Evolutionary conservation across 768 basidiomycete genomes (phyloP).

Genomic region (Hortiboletus campestris): DNA sequence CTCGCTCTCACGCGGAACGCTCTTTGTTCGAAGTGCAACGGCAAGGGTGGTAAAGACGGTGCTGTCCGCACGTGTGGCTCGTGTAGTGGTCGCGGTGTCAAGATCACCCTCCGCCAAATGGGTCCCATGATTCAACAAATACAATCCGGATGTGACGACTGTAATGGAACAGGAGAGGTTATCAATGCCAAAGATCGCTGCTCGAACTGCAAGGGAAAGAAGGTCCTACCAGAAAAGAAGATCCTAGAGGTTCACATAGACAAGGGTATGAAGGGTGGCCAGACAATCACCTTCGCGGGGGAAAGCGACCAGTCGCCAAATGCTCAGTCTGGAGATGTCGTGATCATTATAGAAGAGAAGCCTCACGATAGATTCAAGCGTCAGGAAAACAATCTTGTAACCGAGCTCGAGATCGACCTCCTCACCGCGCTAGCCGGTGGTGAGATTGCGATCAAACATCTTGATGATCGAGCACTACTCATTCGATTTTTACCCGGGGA

Average conservation of each 20-base stretch:
- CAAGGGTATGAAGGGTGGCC: slow-evolving; percentile 95
- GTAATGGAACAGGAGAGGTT: slow-evolving; percentile 89
- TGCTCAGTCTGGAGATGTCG: slow-evolving; percentile 88
- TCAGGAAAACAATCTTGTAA: slow-evolving; percentile 83
- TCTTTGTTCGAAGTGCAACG: slow-evolving; percentile 91
- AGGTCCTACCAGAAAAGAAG: slow-evolving; percentile 91
- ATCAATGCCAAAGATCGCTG: slow-evolving; percentile 94
- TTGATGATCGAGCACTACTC: slow-evolving; percentile 87
- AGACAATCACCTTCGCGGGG: slow-evolving; percentile 84
- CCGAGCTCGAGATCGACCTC: slow-evolving; percentile 88
- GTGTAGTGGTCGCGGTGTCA: slow-evolving; percentile 90
- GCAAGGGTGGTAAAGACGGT: slow-evolving; percentile 97
- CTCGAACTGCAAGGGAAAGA: slow-evolving; percentile 92
- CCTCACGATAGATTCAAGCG: slow-evolving; percentile 86
- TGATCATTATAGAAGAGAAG: slow-evolving; percentile 93
- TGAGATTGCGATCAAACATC: slow-evolving; percentile 82
- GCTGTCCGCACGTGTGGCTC: slow-evolving; percentile 75
- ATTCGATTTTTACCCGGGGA: slow-evolving; percentile 87
- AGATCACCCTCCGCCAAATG: slow-evolving; percentile 91
- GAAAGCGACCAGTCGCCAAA: slow-evolving; percentile 92
- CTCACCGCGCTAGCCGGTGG: slow-evolving; percentile 93
- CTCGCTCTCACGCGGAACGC: slow-evolving; percentile 94
- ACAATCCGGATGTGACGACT: slow-evolving; percentile 92
- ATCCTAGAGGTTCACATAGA: slow-evolving; percentile 97
- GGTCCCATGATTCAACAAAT: slow-evolving; percentile 99